Base-by-base conservation (phyloP, 2,329 filamentous ascomycete species). In the Epichloe gansuensis region DNA sequence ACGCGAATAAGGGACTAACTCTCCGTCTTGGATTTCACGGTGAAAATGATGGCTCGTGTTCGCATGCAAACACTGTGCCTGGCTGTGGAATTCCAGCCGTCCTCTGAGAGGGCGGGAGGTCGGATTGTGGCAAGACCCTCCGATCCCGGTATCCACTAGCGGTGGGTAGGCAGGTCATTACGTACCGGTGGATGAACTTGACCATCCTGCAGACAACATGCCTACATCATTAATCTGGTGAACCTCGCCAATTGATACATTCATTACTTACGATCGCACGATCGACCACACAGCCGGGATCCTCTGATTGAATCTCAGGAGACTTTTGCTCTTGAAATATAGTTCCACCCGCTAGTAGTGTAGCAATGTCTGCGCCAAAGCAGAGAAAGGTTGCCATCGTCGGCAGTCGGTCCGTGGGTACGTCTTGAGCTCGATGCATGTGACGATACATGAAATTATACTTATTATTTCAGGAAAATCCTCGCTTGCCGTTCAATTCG, bases 321-420 rank as follows among this genome's bases (percentile, higher is more conserved):
- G 47, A 23, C 11, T 3, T 35, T n/a, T 36, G 40, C 27, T 25
- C 21, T 27, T 49, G 11, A 27, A 7, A 42, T 6, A 21, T 21
- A 21, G 17, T 21, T 21, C 25, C 21, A 43, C 21, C 49, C 31
- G 15, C 13, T 41, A 13, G 25, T 4, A 27, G 5, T 43, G n/a
- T 25, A 12, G 40, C 27, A 42, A 87, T 87, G 83, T 76, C 82
- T 59, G 72, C 84, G 47, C 80, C 82, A 54, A 95, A 95, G 71
- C 89, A 95, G 71, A 80, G 90, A 64, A 96, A 96, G 77, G 85
- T 96, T 68, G 90, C 90, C 70, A 91, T 96, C 71, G 89, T 96
- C 57, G 90, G 90, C 73, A 94, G 88, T 73, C 84, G 90, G 64
- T 93, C 90, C 55, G 90, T 96, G 66, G 75, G 75, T 77, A 63